Percentiles rank a stretch among this genome's conserved stretches.
These are phyloP conservation scores for Neocucurbitaria cava DNA, from an alignment of 2,329 filamentous ascomycete species.

Conservation along the genomic window DNA sequence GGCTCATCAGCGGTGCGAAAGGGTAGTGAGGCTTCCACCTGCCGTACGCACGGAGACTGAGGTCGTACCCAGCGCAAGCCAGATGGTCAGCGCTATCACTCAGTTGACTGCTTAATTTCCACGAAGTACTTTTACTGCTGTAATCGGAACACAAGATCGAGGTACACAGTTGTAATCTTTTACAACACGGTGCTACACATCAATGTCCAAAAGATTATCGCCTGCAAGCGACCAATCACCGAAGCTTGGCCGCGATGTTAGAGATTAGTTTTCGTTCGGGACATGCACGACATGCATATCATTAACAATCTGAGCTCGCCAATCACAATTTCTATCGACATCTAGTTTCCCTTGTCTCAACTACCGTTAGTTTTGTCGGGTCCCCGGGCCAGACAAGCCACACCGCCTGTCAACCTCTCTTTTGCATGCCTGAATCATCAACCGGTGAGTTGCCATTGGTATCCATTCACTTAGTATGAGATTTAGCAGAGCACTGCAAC, in stretches of 20 bases:
- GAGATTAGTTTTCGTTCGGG: neutral
- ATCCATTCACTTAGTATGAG: no score
- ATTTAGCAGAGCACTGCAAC: no score
- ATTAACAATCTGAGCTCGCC: neutral
- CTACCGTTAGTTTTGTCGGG: slow-evolving; percentile 13
- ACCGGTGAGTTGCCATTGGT: slow-evolving; percentile 1
- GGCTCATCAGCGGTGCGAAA: neutral
- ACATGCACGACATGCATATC: slow-evolving; percentile 17
- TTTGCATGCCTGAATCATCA: neutral
- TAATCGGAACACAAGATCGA: no score
- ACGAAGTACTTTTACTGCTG: neutral
- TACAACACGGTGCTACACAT: neutral
- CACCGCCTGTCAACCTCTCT: slow-evolving; percentile 27
- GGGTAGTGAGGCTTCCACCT: neutral
- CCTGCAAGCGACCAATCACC: neutral
- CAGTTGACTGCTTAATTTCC: neutral
- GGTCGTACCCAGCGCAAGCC: neutral
- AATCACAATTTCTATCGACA: neutral
- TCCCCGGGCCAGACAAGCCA: slow-evolving; percentile 28
- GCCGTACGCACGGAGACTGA: no score
- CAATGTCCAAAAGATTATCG: neutral
- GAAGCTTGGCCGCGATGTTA: neutral
- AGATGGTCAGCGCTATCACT: no score
- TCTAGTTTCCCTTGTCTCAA: neutral
- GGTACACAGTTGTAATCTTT: no score